A percentile compares a stretch with the other conserved stretches of the same genome.
phyloP scores from a whole-genome alignment of 345 rosid species.

The Euphorbia pulcherrima region DNA sequence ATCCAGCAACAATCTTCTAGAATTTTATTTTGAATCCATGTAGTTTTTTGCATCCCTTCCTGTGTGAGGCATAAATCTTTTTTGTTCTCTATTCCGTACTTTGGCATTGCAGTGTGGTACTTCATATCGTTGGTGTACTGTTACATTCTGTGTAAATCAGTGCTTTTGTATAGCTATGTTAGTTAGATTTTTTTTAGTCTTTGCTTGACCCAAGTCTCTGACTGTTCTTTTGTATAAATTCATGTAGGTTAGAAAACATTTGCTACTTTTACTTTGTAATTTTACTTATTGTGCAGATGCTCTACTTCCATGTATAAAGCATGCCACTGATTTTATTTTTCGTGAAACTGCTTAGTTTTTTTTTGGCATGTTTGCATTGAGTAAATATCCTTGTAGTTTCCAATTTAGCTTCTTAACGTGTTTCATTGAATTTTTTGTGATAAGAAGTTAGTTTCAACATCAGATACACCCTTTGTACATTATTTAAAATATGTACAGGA shows the following conservation, averaged over 20 bases:
- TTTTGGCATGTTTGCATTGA: neutral
- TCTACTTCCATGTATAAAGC: neutral
- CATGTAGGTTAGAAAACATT: neutral
- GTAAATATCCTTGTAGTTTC: neutral
- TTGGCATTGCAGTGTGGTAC: no score
- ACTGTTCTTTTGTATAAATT: neutral
- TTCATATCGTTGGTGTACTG: neutral
- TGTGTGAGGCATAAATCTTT: no score
- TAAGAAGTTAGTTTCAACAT: neutral
- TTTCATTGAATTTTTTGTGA: neutral
- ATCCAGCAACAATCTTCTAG: neutral
- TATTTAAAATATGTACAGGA: neutral
- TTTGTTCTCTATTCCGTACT: neutral
- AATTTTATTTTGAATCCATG: neutral
- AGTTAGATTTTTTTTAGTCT: neutral
- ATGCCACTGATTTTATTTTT: neutral
- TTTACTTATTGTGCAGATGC: neutral
- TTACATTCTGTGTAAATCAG: neutral
- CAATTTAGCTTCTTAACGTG: neutral
- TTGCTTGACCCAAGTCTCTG: neutral
- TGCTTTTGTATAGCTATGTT: neutral
- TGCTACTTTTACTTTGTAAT: neutral
- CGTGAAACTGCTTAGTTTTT: neutral
- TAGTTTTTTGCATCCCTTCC: neutral
- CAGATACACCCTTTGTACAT: neutral